Base-by-base conservation (phyloP, 2,329 filamentous ascomycete species). In the Raffaelea ambrosiae region DNA sequence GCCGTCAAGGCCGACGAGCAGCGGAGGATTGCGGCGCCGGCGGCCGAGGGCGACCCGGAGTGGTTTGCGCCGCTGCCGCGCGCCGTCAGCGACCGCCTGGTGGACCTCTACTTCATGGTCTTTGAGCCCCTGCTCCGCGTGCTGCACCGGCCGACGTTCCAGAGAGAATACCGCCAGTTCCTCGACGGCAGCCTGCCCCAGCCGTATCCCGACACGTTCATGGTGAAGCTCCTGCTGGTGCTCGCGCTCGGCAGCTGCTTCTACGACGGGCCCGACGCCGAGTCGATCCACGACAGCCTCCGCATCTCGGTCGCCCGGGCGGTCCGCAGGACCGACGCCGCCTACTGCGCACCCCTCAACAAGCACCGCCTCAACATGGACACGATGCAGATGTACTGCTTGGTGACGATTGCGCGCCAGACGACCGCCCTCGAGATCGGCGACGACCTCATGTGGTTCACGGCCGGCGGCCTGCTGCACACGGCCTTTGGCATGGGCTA, bases 401-500 rank as follows among this genome's bases (percentile, higher is more conserved):
- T 56, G 4, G 51, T 52, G 11, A 20, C 48, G 2, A 26, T 56
- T 1, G 53, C 53, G 33, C 50, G 54, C 3, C 53, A 56, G 53
- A 51, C 51, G 0, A 69, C 68, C 23, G 67, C 65, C 13, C 63
- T 77, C 3, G 51, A 54, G 33, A 16, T 49, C 5, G 69, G 68
- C 3, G 67, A 67, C 5, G 76, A 81, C 51, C 57, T 78, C 4
- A 63, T 68, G 2, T 81, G 75, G 75, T 67, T 76, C 29, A 65
- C 70, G 2, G 63, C 69, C 0, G 77, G 77, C 1, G 60, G 65
- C 0, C 51, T 80, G 11, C 50, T 79, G n/a, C 66, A 77, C 11
- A 70, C 68, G 8, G 78, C 76, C 46, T 72, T 81, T 57, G 69
- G 69, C 47, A 78, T 80, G 68, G 77, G 78, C 3, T 63, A 81